Evolutionary conservation across 768 basidiomycete species (phyloP), one percentile per base, ranked within the genome.

Genomic region (Porphyrellus cyaneotinctus): DNA sequence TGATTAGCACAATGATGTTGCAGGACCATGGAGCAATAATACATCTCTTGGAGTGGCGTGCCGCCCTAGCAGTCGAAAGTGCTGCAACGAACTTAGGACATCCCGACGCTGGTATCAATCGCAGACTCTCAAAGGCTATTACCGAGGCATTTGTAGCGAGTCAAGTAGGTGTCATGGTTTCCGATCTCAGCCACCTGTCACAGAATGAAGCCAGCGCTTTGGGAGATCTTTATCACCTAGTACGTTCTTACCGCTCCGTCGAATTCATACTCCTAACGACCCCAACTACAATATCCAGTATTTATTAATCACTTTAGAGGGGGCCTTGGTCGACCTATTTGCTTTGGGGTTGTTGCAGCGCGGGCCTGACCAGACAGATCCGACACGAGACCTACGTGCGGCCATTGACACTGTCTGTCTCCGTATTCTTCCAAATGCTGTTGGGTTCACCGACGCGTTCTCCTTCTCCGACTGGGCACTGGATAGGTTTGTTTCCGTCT

Each of bases 401-500:
- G 70, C 78, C 6, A 79, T 87, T 53, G 67, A 78, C 24, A 43
- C 61, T 6, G 55, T 79, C 1, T 87, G 83, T 62, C 58, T 67
- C 9, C 74, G 75, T 43, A 57, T 90, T 12, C 64, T 88, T 0
- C 83, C 85, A 0, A 77, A 91, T 52, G 78, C 78, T 6, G 80
- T 90, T 48, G 84, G 82, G 0, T 69, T 90, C 48, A 82, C 77
- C 6, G 88, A 91, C 62, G 81, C 85, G 4, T 88, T 91, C 63
- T 84, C 81, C 0, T 87, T 87, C 58, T 75, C 80, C 0, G 87
- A 90, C 59, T 90, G 85, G 83, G 81, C 87, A 47, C 70, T 90
- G 17, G 79, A 88, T 57, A 85, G 84, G 82, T 82, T 44, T 15
- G 52, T 41, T 23, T 26, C 9, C 1, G 10, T 45, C 11, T 7